Base-by-base conservation (phyloP, 768 basidiomycete species). In the Mycena galopus region DNA sequence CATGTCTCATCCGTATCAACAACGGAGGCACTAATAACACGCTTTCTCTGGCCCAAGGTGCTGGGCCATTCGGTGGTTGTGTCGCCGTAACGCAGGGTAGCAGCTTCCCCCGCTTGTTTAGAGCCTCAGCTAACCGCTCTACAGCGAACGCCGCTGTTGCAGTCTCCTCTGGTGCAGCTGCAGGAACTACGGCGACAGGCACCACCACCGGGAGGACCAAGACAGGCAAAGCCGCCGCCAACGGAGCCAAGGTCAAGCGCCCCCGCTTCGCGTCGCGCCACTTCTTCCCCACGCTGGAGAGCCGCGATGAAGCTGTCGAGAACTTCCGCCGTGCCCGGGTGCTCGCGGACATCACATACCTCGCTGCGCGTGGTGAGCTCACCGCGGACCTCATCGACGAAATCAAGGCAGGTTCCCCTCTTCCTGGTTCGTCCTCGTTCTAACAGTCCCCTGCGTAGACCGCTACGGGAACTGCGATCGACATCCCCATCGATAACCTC, bases 1-100 rank as follows among this genome's bases (percentile, higher is more conserved):
- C 79, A 21, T 85, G 84, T 75, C 75, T 85, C 50, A 79, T 79
- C 55, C 79, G 83, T 14, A 79, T 84, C 72, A 80, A 70, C 32
- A 84, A 83, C 47, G 79, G 80, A 17, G 81, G 81, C 32, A 71
- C 69, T 10, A 62, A 60, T 14, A 58, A 67, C 32, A 62, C 60
- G 4, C 56, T 70, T 5, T 78, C 77, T 33, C 70, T 78, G 32
- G 74, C 77, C 9, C 76, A 78, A 65, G 77, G 77, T 50, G 80
- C 80, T 12, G 80, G 80, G n/a, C 80, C 80, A n/a, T 81, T 81
- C 69, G 80, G 80, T 17, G 78, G 80, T 21, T 81, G 80, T 53
- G 76, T 77, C 37, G 80, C 78, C 16, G 76, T 71, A 11, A 71
- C 69, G 17, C 69, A 71, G 25, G 25, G 69, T 71, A 71, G 69